phyloP scores from a whole-genome alignment of 768 basidiomycete genomes.

The Serendipita sp. region DNA sequence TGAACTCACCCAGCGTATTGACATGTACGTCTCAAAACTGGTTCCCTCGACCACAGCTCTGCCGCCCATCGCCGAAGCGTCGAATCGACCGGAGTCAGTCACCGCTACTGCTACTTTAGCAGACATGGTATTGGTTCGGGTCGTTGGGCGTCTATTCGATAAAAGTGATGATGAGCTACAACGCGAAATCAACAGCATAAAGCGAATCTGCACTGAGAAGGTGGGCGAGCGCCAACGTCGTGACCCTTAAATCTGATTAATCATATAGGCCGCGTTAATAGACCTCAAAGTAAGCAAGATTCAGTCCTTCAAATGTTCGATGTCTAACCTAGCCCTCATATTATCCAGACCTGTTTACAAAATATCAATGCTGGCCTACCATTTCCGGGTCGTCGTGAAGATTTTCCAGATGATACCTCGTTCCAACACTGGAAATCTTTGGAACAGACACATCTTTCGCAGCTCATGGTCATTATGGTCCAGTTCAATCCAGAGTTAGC shows the following conservation, averaged over 20 bases:
- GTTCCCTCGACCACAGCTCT: constrained; percentile 35
- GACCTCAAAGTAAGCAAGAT: constrained; percentile 56
- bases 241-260: not conserved
- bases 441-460: constrained; percentile 72
- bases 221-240: constrained; percentile 22
- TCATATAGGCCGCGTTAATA: constrained; percentile 52
- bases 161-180: constrained; percentile 50
- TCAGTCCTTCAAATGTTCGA: not conserved
- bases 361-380: constrained; percentile 69
- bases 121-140: constrained; percentile 64
- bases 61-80: constrained; percentile 21
- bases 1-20: constrained; percentile 66
- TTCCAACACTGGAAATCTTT: constrained; percentile 71
- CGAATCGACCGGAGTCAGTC: constrained; percentile 37
- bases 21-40: constrained; percentile 69
- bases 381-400: constrained; percentile 73
- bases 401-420: constrained; percentile 68
- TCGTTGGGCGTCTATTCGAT: constrained; percentile 59
- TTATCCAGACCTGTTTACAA: constrained; percentile 64
- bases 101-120: constrained; percentile 20
- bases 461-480: constrained; percentile 76
- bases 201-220: constrained; percentile 58
- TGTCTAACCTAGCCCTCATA: constrained; percentile 9
- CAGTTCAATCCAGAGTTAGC: constrained; percentile 75
- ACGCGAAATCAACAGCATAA: constrained; percentile 52